phyloP scores from a whole-genome alignment of 2,329 filamentous ascomycete species.

The Apiospora arundinis region DNA sequence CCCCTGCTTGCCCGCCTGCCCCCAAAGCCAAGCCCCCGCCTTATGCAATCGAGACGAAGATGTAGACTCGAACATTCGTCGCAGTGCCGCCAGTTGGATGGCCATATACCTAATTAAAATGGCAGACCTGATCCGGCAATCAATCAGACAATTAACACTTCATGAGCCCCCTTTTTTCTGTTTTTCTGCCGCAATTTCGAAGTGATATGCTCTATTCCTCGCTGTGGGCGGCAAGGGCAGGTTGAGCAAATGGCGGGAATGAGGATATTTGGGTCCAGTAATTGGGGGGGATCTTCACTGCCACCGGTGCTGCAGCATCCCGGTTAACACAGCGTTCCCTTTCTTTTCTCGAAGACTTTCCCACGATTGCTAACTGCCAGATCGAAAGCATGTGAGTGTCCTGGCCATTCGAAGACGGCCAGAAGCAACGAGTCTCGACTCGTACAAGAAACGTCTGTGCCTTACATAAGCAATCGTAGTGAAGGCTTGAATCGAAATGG shows the following conservation, averaged over 20 bases:
- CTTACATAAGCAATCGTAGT: too few relatives aligned
- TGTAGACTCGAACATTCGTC: background rate
- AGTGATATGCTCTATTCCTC: background rate
- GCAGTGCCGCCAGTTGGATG: background rate
- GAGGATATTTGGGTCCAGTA: background rate
- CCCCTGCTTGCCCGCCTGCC: background rate
- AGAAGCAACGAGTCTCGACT: too few relatives aligned
- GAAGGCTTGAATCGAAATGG: background rate
- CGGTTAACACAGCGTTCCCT: background rate
- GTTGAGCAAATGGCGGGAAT: background rate
- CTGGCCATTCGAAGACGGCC: too few relatives aligned
- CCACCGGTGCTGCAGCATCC: background rate
- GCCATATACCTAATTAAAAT: too few relatives aligned
- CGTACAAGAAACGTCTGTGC: too few relatives aligned
- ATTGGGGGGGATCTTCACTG: background rate
- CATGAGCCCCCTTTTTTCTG: background rate
- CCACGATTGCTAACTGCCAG: too few relatives aligned
- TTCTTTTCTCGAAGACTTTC: background rate
- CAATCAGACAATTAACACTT: too few relatives aligned
- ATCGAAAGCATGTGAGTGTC: too few relatives aligned
- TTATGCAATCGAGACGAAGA: background rate
- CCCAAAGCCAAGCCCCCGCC: constrained; percentile 9
- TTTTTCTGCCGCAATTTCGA: background rate
- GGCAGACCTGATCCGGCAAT: too few relatives aligned
- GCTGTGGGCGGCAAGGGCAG: background rate